Evolutionary conservation across 2,329 filamentous ascomycete species (phyloP).

Genomic region (Epichloe baconii): DNA sequence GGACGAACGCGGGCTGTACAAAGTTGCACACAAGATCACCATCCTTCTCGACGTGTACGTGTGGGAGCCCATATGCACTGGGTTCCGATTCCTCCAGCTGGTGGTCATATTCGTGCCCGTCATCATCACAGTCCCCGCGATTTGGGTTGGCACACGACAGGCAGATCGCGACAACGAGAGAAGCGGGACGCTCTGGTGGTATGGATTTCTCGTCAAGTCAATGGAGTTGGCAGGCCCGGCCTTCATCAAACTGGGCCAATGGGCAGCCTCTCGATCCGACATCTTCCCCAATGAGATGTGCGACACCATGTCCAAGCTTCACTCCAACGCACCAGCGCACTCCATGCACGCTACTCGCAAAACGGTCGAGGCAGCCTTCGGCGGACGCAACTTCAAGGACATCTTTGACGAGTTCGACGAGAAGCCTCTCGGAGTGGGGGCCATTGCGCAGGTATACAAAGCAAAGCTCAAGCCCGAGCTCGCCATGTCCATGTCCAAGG

Average conservation of each 20-base stretch:
- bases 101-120: constrained; percentile 85
- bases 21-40: constrained; percentile 44
- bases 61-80: constrained; percentile 80
- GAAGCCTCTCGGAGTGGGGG: constrained; percentile 78
- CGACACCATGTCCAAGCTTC: constrained; percentile 81
- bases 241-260: constrained; percentile 98
- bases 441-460: constrained; percentile 95
- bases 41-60: constrained; percentile 59
- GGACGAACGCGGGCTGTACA: constrained; percentile 44
- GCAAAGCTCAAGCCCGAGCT: constrained; percentile 78
- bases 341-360: constrained; percentile 66
- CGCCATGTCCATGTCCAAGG: constrained; percentile 46
- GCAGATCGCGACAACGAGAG: constrained; percentile 59
- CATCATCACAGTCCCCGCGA: constrained; percentile 60
- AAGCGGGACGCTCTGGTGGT: constrained; percentile 86
- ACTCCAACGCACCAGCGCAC: constrained; percentile 89
- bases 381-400: constrained; percentile 65
- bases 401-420: constrained; percentile 96
- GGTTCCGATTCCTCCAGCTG: constrained; percentile 75
- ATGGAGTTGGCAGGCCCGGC: constrained; percentile 93
- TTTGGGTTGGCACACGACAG: constrained; percentile 63
- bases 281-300: constrained; percentile 94
- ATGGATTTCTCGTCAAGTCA: constrained; percentile 66
- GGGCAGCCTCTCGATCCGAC: constrained; percentile 90
- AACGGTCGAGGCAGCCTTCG: constrained; percentile 72